These are phyloP conservation scores for Dioszegia crocea DNA, from an alignment of 768 basidiomycete genomes.

Conservation along the genomic window DNA sequence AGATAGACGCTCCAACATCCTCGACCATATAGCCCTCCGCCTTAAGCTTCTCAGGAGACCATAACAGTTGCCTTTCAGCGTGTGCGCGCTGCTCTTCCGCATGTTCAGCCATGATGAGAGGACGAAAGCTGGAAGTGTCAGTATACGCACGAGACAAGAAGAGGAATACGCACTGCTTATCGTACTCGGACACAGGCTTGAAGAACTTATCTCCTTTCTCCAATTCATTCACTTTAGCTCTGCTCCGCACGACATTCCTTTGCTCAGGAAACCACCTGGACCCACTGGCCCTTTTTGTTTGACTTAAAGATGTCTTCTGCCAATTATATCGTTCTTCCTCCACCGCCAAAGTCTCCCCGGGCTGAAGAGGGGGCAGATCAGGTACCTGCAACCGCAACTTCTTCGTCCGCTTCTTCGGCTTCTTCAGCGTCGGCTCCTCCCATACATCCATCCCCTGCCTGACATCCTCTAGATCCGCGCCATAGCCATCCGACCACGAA, in stretches of 20 bases:
- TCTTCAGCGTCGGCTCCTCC: neutral
- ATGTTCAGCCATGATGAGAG: constrained; percentile 60
- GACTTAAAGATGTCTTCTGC: constrained; percentile 58
- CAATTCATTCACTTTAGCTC: constrained; percentile 47
- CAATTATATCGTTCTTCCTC: constrained; percentile 59
- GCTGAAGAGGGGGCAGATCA: constrained; percentile 34
- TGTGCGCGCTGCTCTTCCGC: constrained; percentile 61
- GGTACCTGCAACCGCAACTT: constrained; percentile 13
- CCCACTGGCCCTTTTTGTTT: constrained; percentile 18
- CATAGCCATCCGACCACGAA: neutral
- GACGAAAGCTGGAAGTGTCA: constrained; percentile 53
- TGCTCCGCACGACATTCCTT: constrained; percentile 50
- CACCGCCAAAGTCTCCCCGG: constrained; percentile 32
- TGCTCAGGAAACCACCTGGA: constrained; percentile 8
- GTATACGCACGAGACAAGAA: neutral
- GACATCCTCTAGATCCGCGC: too few relatives aligned
- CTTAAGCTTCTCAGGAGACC: constrained; percentile 61
- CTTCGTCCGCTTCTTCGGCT: neutral
- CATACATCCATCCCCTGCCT: neutral
- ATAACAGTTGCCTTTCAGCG: constrained; percentile 63
- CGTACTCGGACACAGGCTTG: constrained; percentile 44
- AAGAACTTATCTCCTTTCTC: constrained; percentile 42
- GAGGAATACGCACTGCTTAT: constrained; percentile 42
- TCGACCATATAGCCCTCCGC: constrained; percentile 72
- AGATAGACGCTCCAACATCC: constrained; percentile 54